Percentiles rank a stretch among this genome's conserved stretches.
phyloP scores from a whole-genome alignment of 2,329 filamentous ascomycete genomes.

The Blastomyces gilchristii region DNA sequence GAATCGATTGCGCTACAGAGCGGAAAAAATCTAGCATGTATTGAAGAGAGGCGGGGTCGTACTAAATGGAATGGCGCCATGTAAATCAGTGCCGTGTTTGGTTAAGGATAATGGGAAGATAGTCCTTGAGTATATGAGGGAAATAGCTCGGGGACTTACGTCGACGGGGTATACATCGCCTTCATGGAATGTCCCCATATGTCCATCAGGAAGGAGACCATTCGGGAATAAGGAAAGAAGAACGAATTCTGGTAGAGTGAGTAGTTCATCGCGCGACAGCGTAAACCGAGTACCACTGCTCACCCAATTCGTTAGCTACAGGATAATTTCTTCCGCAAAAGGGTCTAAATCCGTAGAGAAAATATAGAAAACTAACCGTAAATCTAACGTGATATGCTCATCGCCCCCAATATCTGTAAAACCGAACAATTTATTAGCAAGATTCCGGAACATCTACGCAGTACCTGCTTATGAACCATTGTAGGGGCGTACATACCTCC shows the following conservation, averaged over 20 bases:
- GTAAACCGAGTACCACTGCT: conserved; percentile 61
- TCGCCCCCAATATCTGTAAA: conserved; percentile 45
- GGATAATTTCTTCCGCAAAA: conserved; percentile 13
- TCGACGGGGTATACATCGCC: conserved; percentile 94
- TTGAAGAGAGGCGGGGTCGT: conserved; percentile 88
- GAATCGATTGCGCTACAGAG: conserved; percentile 87
- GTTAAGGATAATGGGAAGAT: conserved; percentile 6
- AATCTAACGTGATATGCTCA: conserved; percentile 88
- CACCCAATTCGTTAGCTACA: conserved; percentile 9
- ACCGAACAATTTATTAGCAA: neutral
- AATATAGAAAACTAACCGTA: conserved; percentile 54
- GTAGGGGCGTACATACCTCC: conserved; percentile 52
- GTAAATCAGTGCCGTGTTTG: neutral
- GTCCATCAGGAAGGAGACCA: conserved; percentile 91
- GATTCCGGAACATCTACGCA: neutral
- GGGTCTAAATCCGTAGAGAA: neutral
- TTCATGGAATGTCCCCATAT: conserved; percentile 86
- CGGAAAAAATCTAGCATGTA: conserved; percentile 99
- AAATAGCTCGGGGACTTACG: conserved; percentile 49
- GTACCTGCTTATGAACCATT: neutral
- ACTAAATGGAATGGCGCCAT: conserved; percentile 48
- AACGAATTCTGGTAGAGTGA: conserved; percentile 95
- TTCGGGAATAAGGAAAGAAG: conserved; percentile 96
- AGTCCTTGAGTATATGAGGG: conserved; percentile 13
- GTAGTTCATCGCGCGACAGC: conserved; percentile 83